A percentile compares a stretch with the other conserved stretches of the same genome.
Conservation (phyloP, 768 basidiomycete genomes). For the Sarcodon aspratus region DNA sequence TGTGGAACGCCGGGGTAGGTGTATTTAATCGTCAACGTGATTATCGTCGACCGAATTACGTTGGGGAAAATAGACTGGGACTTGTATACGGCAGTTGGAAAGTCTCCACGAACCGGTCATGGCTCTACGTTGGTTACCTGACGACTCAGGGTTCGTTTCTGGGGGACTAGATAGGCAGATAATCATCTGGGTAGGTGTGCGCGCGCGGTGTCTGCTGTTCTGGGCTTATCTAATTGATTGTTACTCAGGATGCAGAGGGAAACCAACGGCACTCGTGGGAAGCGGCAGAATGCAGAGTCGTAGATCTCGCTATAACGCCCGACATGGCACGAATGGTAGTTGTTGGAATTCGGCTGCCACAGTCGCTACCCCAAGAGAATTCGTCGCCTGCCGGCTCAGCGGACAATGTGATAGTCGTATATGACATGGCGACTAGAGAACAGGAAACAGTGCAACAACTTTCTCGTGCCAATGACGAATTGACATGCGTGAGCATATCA, state of each 20-base stretch:
- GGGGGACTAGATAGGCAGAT: slow-evolving; percentile 80
- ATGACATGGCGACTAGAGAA: slow-evolving; percentile 59
- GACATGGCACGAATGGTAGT: slow-evolving; percentile 77
- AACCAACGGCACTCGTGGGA: slow-evolving; percentile 61
- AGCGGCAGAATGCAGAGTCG: slow-evolving; percentile 64
- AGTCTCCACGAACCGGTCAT: slow-evolving; percentile 78
- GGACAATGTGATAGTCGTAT: slow-evolving; percentile 64
- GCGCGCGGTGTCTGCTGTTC: slow-evolving; percentile 1
- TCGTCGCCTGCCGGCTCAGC: slow-evolving; percentile 16
- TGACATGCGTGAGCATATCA: slow-evolving; percentile 83
- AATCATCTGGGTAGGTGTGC: slow-evolving; percentile 61
- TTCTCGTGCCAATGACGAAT: slow-evolving; percentile 43
- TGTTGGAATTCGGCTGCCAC: slow-evolving; percentile 43
- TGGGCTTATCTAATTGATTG: slow-evolving; percentile 2
- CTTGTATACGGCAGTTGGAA: slow-evolving; percentile 50
- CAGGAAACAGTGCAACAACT: slow-evolving; percentile 47
- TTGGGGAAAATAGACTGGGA: slow-evolving; percentile 46
- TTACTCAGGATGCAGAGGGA: slow-evolving; percentile 59
- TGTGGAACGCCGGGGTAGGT: slow-evolving; percentile 83
- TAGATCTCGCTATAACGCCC: slow-evolving; percentile 79
- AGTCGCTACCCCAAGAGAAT: slow-evolving; percentile 6
- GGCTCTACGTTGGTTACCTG: slow-evolving; percentile 82
- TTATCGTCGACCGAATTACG: slow-evolving; percentile 4
- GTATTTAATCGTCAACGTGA: not conserved
- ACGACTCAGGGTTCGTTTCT: slow-evolving; percentile 84